Evolutionary conservation across 441 rosid species (phyloP).

Genomic region (Arabidopsis hybrid): DNA sequence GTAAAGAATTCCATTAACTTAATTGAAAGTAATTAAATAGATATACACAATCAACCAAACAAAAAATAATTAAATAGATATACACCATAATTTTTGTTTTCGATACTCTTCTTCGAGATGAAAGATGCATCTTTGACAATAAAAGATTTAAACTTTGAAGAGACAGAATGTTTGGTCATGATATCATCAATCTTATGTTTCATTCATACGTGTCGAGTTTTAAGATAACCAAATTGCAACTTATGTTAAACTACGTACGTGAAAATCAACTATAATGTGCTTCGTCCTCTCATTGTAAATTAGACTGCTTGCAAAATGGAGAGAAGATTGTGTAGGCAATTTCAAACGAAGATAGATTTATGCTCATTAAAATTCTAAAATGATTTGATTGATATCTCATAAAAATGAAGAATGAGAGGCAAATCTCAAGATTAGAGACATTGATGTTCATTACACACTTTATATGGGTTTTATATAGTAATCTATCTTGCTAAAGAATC

Average conservation of each 20-base stretch:
- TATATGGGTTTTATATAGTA: no score
- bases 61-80: neutral
- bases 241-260: neutral
- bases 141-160: neutral
- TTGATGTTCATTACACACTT: no score
- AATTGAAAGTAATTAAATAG: no score
- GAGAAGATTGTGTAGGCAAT: neutral
- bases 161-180: neutral
- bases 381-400: no score
- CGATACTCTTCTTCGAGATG: neutral
- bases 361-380: no score
- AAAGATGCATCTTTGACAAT: neutral
- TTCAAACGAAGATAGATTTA: no score
- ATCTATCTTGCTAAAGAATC: no score
- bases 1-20: no score
- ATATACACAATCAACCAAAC: neutral
- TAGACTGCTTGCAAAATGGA: no score
- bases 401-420: no score
- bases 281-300: neutral
- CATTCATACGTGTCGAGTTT: neutral
- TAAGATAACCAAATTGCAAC: neutral
- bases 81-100: neutral
- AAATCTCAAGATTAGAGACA: no score
- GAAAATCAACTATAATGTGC: neutral
- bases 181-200: neutral